These are phyloP conservation scores for Monosporascus sp. DNA, from an alignment of 2,329 filamentous ascomycete species.

Conservation along the genomic window DNA sequence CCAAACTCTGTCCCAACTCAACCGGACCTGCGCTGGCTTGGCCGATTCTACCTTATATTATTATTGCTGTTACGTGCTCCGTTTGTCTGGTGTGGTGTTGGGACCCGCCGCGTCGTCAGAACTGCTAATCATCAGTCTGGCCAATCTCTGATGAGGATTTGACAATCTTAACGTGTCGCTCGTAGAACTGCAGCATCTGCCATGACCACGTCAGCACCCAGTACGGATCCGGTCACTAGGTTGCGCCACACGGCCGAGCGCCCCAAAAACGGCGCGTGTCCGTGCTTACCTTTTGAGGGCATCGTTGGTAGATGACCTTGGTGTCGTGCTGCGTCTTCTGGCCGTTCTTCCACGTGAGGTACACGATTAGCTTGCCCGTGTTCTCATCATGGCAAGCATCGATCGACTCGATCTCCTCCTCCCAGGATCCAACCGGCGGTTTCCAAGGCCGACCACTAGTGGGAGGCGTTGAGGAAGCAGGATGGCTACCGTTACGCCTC, in stretches of 20 bases:
- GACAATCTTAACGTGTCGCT: slow-evolving; percentile 51
- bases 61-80: neutral
- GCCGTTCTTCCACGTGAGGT: slow-evolving; percentile 68
- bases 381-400: slow-evolving; percentile 67
- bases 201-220: neutral
- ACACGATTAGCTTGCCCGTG: slow-evolving; percentile 56
- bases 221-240: neutral
- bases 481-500: slow-evolving; percentile 45
- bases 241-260: neutral
- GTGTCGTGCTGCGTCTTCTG: slow-evolving; percentile 70
- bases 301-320: slow-evolving; percentile 64
- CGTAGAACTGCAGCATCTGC: slow-evolving; percentile 57
- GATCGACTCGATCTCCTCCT: slow-evolving; percentile 64
- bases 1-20: neutral
- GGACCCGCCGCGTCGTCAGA: neutral
- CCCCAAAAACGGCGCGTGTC: neutral
- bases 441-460: slow-evolving; percentile 48
- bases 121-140: slow-evolving; percentile 12
- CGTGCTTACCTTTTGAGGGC: slow-evolving; percentile 64
- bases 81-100: neutral
- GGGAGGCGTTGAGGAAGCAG: slow-evolving; percentile 43
- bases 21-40: neutral
- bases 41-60: neutral
- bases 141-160: slow-evolving; percentile 23
- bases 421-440: slow-evolving; percentile 71